phyloP scores from a whole-genome alignment of 2,329 filamentous ascomycete species.

The Aspergillus phoenicis region DNA sequence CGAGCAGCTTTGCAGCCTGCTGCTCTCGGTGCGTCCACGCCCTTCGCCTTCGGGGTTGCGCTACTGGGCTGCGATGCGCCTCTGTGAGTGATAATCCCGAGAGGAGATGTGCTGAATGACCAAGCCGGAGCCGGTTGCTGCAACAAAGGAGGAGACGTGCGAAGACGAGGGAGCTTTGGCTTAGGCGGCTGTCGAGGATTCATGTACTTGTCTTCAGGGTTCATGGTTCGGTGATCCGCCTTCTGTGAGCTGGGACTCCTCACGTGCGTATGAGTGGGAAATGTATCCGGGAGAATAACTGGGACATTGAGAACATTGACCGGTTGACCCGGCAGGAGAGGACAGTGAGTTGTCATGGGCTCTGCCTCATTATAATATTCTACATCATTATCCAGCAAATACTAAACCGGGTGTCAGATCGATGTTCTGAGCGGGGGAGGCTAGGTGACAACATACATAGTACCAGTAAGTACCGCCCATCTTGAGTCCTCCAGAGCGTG shows the following conservation, averaged over 20 bases:
- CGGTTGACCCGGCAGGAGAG: conserved; percentile 82
- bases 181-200: conserved; percentile 64
- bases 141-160: conserved; percentile 46
- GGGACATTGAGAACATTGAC: conserved; percentile 86
- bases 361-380: conserved; percentile 75
- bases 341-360: conserved; percentile 76
- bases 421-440: background rate
- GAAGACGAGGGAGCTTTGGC: conserved; percentile 49
- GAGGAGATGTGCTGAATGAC: conserved; percentile 32
- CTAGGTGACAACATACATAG: conserved; percentile 66
- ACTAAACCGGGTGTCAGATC: conserved; percentile 56
- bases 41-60: conserved; percentile 20
- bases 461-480: conserved; percentile 97
- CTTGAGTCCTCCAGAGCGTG: conserved; percentile 76
- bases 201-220: conserved; percentile 74
- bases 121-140: conserved; percentile 28
- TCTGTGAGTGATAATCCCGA: conserved; percentile 29
- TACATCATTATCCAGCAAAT: conserved; percentile 75
- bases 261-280: conserved; percentile 59
- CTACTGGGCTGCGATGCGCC: conserved; percentile 42
- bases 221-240: conserved; percentile 70
- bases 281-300: conserved; percentile 58
- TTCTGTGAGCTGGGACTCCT: conserved; percentile 64
- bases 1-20: conserved; percentile 33
- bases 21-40: conserved; percentile 21